A percentile compares a stretch with the other conserved stretches of the same genome.
Evolutionary conservation across 139 green algal species (phyloP).

Genomic region (Mesostigma viride): DNA sequence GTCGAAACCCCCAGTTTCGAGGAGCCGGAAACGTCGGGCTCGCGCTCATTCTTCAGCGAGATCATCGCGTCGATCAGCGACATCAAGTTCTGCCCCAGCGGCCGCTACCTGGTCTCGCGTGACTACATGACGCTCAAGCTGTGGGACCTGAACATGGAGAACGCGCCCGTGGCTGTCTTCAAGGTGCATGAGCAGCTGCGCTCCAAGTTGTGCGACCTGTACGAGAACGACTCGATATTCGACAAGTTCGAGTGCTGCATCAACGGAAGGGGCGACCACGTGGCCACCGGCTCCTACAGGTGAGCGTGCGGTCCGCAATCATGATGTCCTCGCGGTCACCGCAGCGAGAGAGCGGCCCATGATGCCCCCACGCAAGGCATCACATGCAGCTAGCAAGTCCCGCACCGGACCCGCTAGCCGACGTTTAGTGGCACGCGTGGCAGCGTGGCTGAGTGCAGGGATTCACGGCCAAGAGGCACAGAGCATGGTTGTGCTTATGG

Average conservation of each 20-base stretch:
- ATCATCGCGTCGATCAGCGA: slow-evolving; percentile 91
- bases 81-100: slow-evolving; percentile 78
- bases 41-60: slow-evolving; percentile 78
- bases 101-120: slow-evolving; percentile 72
- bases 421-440: background rate
- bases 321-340: background rate
- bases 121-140: slow-evolving; percentile 97
- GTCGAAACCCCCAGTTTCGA: slow-evolving; percentile 40
- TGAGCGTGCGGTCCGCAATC: slow-evolving; percentile 7
- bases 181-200: slow-evolving; percentile 87
- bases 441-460: background rate
- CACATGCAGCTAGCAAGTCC: background rate
- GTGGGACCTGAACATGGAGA: slow-evolving; percentile 90
- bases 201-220: slow-evolving; percentile 83
- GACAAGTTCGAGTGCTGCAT: slow-evolving; percentile 96
- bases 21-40: slow-evolving; percentile 35
- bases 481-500: too few species aligned
- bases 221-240: slow-evolving; percentile 98
- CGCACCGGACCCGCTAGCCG: background rate
- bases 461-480: background rate
- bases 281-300: slow-evolving; percentile 90
- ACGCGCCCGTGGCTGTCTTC: slow-evolving; percentile 64
- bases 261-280: slow-evolving; percentile 52
- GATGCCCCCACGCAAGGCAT: background rate
- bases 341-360: background rate